These are phyloP conservation scores for Metschnikowia vanudenii DNA, from an alignment of 805 yeast species.

Conservation along the genomic window DNA sequence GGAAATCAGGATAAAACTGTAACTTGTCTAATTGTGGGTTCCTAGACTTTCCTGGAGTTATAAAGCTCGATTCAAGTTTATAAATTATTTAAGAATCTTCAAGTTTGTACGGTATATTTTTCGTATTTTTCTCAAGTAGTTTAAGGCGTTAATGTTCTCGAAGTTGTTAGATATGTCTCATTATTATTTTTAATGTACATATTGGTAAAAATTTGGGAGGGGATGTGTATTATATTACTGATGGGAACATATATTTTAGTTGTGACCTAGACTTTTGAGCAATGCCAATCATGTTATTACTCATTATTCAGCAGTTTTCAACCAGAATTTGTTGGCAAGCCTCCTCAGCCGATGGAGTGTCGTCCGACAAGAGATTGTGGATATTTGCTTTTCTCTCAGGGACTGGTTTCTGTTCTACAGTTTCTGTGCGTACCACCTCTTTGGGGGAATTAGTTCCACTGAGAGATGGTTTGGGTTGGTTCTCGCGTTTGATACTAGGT, in stretches of 20 bases:
- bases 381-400: conserved; percentile 5
- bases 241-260: background rate
- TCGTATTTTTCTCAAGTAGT: too few relatives aligned
- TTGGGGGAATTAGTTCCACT: background rate
- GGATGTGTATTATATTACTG: too few relatives aligned
- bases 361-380: conserved; percentile 6
- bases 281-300: background rate
- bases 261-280: background rate
- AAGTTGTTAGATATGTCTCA: too few relatives aligned
- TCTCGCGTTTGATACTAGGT: background rate
- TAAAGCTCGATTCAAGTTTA: too few relatives aligned
- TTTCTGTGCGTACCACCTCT: background rate
- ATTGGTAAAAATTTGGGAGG: too few relatives aligned
- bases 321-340: conserved; percentile 1
- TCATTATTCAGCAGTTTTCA: background rate
- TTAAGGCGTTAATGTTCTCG: too few relatives aligned
- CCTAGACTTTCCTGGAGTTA: too few relatives aligned
- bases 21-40: too few relatives aligned
- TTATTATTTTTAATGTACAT: too few relatives aligned
- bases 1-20: too few relatives aligned
- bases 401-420: background rate
- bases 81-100: too few relatives aligned
- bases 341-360: conserved; percentile 2
- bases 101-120: too few relatives aligned
- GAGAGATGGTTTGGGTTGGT: background rate